These are phyloP conservation scores for Metschnikowia henanensis DNA, from an alignment of 805 yeast genomes.

Conservation along the genomic window DNA sequence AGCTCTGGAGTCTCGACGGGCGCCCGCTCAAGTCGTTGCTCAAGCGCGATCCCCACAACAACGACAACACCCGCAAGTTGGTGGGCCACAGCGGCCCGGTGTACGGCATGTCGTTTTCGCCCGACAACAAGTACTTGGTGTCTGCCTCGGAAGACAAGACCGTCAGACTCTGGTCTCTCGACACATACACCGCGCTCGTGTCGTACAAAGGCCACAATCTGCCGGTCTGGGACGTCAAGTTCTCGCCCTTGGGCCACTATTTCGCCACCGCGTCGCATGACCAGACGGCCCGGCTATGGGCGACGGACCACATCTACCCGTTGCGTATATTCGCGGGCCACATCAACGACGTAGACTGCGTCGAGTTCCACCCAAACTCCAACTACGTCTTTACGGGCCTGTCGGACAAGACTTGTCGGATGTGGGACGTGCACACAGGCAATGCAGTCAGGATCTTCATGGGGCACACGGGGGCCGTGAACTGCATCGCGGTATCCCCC, in stretches of 20 bases:
- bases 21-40: slow-evolving; percentile 68
- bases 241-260: slow-evolving; percentile 94
- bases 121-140: slow-evolving; percentile 79
- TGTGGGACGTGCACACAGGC: slow-evolving; percentile 97
- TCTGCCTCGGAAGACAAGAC: slow-evolving; percentile 92
- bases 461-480: slow-evolving; percentile 90
- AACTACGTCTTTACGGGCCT: slow-evolving; percentile 94
- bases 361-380: slow-evolving; percentile 94
- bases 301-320: slow-evolving; percentile 97
- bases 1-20: slow-evolving; percentile 93
- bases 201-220: slow-evolving; percentile 96
- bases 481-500: slow-evolving; percentile 85
- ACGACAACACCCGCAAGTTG: slow-evolving; percentile 52
- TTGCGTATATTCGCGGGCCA: slow-evolving; percentile 97
- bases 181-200: slow-evolving; percentile 84
- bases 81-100: slow-evolving; percentile 96
- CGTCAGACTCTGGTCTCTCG: slow-evolving; percentile 90
- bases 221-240: slow-evolving; percentile 97
- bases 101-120: slow-evolving; percentile 86
- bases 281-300: slow-evolving; percentile 97
- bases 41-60: slow-evolving; percentile 52
- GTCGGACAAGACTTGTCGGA: slow-evolving; percentile 90
- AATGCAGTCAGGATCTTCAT: slow-evolving; percentile 87
- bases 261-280: slow-evolving; percentile 98
- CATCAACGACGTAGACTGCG: slow-evolving; percentile 92